Percentiles rank a stretch among this genome's conserved stretches.
Conservation (phyloP, 2,329 filamentous ascomycete species). For the Sporothrix inflata region DNA sequence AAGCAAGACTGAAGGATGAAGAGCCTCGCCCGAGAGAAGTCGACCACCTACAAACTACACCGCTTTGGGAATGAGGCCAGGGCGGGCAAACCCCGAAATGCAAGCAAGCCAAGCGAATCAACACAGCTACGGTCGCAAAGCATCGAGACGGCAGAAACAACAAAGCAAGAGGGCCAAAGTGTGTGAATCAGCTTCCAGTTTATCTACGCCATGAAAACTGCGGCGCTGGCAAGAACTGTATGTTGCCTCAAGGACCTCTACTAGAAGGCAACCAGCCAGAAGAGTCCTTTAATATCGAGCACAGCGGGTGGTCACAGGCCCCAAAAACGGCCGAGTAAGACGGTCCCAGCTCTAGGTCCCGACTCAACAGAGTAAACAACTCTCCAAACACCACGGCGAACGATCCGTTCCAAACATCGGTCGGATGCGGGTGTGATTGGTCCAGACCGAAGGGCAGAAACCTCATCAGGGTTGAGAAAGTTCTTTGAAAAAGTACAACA, state of each 20-base stretch:
- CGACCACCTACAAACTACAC: not conserved
- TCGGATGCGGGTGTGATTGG: not conserved
- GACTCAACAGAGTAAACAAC: not conserved
- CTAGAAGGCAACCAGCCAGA: not conserved
- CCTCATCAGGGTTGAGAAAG: not conserved
- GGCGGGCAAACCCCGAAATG: not conserved
- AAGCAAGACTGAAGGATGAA: not conserved
- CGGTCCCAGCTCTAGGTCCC: not conserved
- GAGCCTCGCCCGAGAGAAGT: not conserved
- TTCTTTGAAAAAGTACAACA: not conserved
- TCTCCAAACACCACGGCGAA: not conserved
- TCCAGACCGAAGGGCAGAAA: not conserved
- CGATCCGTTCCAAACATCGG: not conserved
- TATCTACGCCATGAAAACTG: not conserved
- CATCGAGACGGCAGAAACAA: not conserved
- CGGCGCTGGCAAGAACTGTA: not conserved
- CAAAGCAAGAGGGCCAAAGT: not conserved
- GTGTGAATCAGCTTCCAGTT: not conserved
- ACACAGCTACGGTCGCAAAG: not conserved
- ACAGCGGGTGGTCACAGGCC: not conserved
- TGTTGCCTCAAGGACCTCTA: constrained; percentile 1
- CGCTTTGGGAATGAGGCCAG: not conserved
- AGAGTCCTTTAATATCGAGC: constrained; percentile 21
- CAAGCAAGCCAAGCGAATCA: not conserved
- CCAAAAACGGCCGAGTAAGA: not conserved